Percentiles rank a stretch among this genome's conserved stretches.
phyloP scores from a whole-genome alignment of 208 protist genomes.

The Leishmania guyanensis region DNA sequence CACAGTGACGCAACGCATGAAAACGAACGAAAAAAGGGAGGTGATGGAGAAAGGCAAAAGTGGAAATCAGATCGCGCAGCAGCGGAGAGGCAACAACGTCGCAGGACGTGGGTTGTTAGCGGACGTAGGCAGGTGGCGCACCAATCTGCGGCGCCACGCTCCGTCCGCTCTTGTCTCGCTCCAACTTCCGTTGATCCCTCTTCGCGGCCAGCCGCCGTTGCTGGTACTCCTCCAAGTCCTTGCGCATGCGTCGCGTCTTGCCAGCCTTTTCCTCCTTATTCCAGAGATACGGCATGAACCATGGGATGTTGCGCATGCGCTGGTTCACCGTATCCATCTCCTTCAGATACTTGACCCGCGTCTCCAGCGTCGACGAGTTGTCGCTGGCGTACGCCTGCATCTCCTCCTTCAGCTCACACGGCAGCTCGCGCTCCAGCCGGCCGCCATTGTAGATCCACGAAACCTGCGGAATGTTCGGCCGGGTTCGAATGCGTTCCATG shows the following conservation, averaged over 20 bases:
- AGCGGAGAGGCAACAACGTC: neutral
- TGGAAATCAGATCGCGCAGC: neutral
- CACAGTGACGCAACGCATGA: neutral
- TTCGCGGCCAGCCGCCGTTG: constrained; percentile 40
- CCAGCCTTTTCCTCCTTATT: constrained; percentile 87
- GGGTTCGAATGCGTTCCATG: constrained; percentile 72
- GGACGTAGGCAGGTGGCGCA: constrained; percentile 79
- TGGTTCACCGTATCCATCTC: constrained; percentile 91
- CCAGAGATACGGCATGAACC: constrained; percentile 95
- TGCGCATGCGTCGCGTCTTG: constrained; percentile 70
- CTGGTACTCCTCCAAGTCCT: constrained; percentile 80
- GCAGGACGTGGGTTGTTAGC: constrained; percentile 26
- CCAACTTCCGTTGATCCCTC: constrained; percentile 19
- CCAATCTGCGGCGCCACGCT: constrained; percentile 67
- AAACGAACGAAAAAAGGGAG: neutral
- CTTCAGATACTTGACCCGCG: constrained; percentile 88
- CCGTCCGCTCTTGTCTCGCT: constrained; percentile 31
- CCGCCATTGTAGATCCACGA: constrained; percentile 90
- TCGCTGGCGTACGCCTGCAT: constrained; percentile 73
- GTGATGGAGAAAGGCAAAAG: neutral
- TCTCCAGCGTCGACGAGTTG: constrained; percentile 69
- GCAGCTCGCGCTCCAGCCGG: constrained; percentile 79
- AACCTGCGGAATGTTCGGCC: constrained; percentile 85
- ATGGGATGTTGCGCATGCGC: constrained; percentile 89
- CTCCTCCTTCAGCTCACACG: constrained; percentile 66